Evolutionary conservation across 352 stramenopile species (phyloP).

Genomic region (Nothophytophthora sp.): DNA sequence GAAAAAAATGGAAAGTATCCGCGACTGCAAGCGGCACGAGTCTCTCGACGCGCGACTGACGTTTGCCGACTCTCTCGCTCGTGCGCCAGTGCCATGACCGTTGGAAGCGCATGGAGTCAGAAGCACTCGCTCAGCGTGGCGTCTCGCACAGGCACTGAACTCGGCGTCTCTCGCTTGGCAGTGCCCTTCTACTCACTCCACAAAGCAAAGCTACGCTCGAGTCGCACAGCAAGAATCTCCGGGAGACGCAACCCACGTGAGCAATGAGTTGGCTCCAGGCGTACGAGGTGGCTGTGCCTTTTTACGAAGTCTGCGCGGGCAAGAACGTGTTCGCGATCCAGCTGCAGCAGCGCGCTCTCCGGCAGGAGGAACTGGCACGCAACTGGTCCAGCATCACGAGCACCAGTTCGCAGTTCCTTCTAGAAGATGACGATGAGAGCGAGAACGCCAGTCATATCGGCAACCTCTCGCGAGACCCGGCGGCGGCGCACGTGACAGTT

Average conservation of each 20-base stretch:
- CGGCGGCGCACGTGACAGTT: slow-evolving; percentile 20
- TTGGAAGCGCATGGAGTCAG: too few relatives aligned
- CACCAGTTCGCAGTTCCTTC: slow-evolving; percentile 23
- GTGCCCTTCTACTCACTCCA: too few relatives aligned
- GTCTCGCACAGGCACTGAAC: too few relatives aligned
- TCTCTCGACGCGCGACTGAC: too few relatives aligned
- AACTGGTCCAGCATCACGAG: slow-evolving; percentile 34
- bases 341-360: slow-evolving; percentile 27
- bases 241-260: slow-evolving; percentile 18
- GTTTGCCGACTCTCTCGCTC: too few relatives aligned
- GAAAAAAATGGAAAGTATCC: slow-evolving; percentile 3
- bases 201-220: slow-evolving; percentile 24
- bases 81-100: too few relatives aligned
- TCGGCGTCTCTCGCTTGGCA: too few relatives aligned
- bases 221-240: slow-evolving; percentile 14
- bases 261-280: slow-evolving; percentile 64
- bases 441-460: slow-evolving; percentile 9
- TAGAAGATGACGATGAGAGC: slow-evolving; percentile 14
- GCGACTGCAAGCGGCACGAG: too few relatives aligned
- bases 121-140: too few relatives aligned
- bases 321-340: slow-evolving; percentile 56
- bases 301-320: slow-evolving; percentile 38
- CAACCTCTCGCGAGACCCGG: slow-evolving; percentile 22
- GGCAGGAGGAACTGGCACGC: slow-evolving; percentile 25
- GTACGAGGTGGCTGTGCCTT: slow-evolving; percentile 45